Percentiles rank a stretch among this genome's conserved stretches.
These are phyloP conservation scores for Baffinella frigidus DNA, from an alignment of 208 protist species.

Conservation along the genomic window DNA sequence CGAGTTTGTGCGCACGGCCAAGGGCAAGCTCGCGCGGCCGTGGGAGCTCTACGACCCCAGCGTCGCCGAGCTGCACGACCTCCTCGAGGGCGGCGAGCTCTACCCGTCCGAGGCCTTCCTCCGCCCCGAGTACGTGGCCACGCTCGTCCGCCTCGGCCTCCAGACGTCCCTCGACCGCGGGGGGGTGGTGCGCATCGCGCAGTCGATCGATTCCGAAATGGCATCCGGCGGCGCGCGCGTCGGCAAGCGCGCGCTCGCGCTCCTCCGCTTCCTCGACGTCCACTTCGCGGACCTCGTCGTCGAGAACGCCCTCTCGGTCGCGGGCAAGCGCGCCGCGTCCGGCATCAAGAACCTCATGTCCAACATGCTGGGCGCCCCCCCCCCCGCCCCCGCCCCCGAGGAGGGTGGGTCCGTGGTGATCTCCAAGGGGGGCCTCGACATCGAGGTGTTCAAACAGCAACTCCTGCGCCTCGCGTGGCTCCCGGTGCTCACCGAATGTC, in stretches of 20 bases:
- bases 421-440: not conserved
- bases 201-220: not conserved
- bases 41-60: constrained; percentile 47
- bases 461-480: not conserved
- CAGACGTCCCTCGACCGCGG: constrained; percentile 1
- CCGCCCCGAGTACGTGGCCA: not conserved
- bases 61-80: constrained; percentile 23
- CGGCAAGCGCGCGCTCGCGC: not conserved
- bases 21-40: constrained; percentile 42
- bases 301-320: not conserved
- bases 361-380: not conserved
- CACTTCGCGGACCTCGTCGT: not conserved
- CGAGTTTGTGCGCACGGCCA: not conserved
- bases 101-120: constrained; percentile 36
- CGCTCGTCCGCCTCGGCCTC: constrained; percentile 36
- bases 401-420: not conserved
- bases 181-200: constrained; percentile 7
- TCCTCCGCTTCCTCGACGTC: constrained; percentile 21
- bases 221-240: not conserved
- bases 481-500: not conserved
- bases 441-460: constrained; percentile 21
- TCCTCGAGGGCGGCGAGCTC: constrained; percentile 13
- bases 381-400: not conserved
- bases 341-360: not conserved
- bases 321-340: not conserved